Evolutionary conservation across 768 basidiomycete species (phyloP).

Genomic region (Galerina sulciceps): DNA sequence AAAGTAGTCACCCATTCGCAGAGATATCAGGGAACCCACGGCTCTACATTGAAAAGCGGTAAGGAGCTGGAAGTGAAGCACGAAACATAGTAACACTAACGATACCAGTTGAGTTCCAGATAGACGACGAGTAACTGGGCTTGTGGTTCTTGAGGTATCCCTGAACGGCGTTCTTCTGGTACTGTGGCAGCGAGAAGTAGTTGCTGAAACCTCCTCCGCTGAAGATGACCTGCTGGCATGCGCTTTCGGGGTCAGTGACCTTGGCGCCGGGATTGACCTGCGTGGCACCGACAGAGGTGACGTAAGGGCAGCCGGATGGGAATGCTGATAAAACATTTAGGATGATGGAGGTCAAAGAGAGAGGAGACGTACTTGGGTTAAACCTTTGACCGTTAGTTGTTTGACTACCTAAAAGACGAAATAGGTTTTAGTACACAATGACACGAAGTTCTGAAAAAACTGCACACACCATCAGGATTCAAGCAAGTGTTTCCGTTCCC

Average conservation of each 20-base stretch:
- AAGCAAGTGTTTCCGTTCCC: conserved; percentile 34
- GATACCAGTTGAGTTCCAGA: conserved; percentile 37
- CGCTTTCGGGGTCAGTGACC: conserved; percentile 34
- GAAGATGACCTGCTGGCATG: conserved; percentile 40
- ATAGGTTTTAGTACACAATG: neutral
- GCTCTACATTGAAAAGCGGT: conserved; percentile 21
- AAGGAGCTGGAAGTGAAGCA: neutral
- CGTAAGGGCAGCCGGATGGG: conserved; percentile 46
- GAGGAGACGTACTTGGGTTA: conserved; percentile 25
- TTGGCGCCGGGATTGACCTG: conserved; percentile 36
- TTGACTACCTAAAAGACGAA: conserved; percentile 21
- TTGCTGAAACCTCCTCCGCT: conserved; percentile 47
- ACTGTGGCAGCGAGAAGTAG: conserved; percentile 40
- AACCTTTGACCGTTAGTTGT: conserved; percentile 40
- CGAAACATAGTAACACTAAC: conserved; percentile 18
- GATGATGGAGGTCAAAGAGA: neutral
- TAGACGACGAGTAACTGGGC: conserved; percentile 18
- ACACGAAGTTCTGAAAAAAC: no score
- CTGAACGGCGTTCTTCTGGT: conserved; percentile 41
- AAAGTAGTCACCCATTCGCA: conserved; percentile 38
- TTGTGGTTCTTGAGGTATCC: conserved; percentile 36
- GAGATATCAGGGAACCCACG: conserved; percentile 54
- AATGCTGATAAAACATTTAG: conserved; percentile 26
- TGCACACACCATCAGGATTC: conserved; percentile 44
- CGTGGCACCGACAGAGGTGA: conserved; percentile 53